Evolutionary conservation across 352 stramenopile species (phyloP).

Genomic region (Hyaloperonospora arabidopsidis): DNA sequence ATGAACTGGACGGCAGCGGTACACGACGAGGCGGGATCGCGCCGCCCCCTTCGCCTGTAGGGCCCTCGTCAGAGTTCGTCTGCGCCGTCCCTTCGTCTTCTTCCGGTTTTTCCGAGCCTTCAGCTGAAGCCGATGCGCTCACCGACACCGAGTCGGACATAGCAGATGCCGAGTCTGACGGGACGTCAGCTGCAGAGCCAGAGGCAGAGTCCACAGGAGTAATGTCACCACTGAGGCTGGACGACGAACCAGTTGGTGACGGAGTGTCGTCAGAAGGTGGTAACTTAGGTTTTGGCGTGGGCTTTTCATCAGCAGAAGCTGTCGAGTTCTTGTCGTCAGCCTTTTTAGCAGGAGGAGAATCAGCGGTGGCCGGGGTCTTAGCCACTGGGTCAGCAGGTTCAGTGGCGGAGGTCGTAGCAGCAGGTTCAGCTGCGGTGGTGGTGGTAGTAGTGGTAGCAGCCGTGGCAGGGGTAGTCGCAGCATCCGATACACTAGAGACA

Average conservation of each 20-base stretch:
- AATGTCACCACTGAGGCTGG: too few relatives aligned
- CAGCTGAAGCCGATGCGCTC: conserved; percentile 2
- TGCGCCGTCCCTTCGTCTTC: conserved; percentile 12
- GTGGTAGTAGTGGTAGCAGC: not conserved
- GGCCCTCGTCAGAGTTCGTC: conserved; percentile 13
- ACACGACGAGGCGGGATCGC: conserved; percentile 23
- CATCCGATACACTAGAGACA: conserved; percentile 17
- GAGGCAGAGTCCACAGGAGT: too few relatives aligned
- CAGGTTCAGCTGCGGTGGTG: not conserved
- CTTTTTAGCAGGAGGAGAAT: too few relatives aligned
- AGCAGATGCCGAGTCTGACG: not conserved
- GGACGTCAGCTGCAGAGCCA: not conserved
- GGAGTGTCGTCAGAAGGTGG: too few relatives aligned
- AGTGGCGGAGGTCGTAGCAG: not conserved
- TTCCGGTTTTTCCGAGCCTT: conserved; percentile 9
- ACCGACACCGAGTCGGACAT: conserved; percentile 11
- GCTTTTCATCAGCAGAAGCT: too few relatives aligned
- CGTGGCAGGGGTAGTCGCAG: conserved; percentile 5
- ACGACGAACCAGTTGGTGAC: too few relatives aligned
- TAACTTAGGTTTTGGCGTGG: too few relatives aligned
- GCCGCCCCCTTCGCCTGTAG: conserved; percentile 18
- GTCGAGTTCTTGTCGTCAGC: too few relatives aligned
- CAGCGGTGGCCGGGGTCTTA: too few relatives aligned
- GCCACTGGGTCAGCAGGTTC: too few relatives aligned
- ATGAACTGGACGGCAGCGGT: conserved; percentile 20